These are phyloP conservation scores for Leucocoprinus leucothites DNA, from an alignment of 768 basidiomycete genomes.

Conservation along the genomic window DNA sequence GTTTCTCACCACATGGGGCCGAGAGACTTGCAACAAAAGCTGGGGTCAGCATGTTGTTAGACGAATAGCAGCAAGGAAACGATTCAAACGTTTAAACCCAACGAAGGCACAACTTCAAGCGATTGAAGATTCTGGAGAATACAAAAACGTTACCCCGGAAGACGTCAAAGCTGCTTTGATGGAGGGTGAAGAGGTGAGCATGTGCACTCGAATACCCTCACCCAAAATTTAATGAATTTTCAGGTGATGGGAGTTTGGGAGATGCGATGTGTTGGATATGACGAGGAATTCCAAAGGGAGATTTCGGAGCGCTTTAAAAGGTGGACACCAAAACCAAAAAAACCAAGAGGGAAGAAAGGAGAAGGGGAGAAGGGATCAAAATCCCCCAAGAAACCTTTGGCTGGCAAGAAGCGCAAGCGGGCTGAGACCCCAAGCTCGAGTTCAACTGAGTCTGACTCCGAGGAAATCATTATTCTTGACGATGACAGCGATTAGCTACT, in stretches of 20 bases:
- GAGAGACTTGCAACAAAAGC: slow-evolving; percentile 8
- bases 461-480: too few relatives aligned
- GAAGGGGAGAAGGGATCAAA: too few relatives aligned
- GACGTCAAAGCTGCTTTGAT: slow-evolving; percentile 15
- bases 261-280: slow-evolving; percentile 2
- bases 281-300: not conserved
- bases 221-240: not conserved
- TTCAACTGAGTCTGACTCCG: too few relatives aligned
- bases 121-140: slow-evolving; percentile 3
- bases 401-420: too few relatives aligned
- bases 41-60: slow-evolving; percentile 15
- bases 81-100: slow-evolving; percentile 8
- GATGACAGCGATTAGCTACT: too few relatives aligned
- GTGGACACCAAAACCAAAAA: not conserved
- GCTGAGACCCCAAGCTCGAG: too few relatives aligned
- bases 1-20: slow-evolving; percentile 17
- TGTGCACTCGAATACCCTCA: too few relatives aligned
- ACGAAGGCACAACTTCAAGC: slow-evolving; percentile 10
- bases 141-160: slow-evolving; percentile 12
- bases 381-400: too few relatives aligned
- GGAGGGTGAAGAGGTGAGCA: not conserved
- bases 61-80: slow-evolving; percentile 14
- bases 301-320: not conserved
- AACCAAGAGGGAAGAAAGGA: not conserved
- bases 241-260: slow-evolving; percentile 7